A percentile compares a stretch with the other conserved stretches of the same genome.
phyloP scores from a whole-genome alignment of 169 alveolate genomes.

The Plasmodium chabaudi region DNA sequence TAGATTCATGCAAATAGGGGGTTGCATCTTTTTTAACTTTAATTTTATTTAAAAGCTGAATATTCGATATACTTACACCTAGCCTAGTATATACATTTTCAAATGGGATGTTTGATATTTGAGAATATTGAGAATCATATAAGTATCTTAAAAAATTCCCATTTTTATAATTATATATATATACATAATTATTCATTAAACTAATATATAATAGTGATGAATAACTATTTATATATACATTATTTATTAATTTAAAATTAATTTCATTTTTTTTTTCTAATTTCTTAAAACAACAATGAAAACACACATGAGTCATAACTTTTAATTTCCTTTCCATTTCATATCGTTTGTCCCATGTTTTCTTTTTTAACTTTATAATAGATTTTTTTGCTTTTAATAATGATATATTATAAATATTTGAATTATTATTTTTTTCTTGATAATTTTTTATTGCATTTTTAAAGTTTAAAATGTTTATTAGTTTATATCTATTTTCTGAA shows the following conservation, averaged over 20 bases:
- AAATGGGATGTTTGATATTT: conserved; percentile 5
- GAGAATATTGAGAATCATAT: conserved; percentile 34
- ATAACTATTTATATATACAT: conserved; percentile 46
- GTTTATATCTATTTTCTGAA: conserved; percentile 17
- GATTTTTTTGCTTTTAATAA: background rate
- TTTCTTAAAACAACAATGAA: conserved; percentile 64
- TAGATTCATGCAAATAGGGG: background rate
- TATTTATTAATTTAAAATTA: conserved; percentile 62
- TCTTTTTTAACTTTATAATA: conserved; percentile 2
- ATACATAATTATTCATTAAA: conserved; percentile 26
- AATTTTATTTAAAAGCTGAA: conserved; percentile 43
- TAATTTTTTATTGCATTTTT: conserved; percentile 22
- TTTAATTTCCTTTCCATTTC: conserved; percentile 12
- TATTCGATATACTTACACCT: conserved; percentile 26
- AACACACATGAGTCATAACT: conserved; percentile 51
- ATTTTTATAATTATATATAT: conserved; percentile 30
- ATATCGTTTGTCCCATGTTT: conserved; percentile 9
- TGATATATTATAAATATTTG: background rate
- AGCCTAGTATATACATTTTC: conserved; percentile 25
- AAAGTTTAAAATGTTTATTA: conserved; percentile 16
- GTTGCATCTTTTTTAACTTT: background rate
- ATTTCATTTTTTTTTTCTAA: conserved; percentile 75
- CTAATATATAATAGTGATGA: conserved; percentile 57
- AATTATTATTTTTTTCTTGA: conserved; percentile 1
- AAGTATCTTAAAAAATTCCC: conserved; percentile 38